Conservation (phyloP, 345 rosid species). For the Bruguiera sexangula region DNA sequence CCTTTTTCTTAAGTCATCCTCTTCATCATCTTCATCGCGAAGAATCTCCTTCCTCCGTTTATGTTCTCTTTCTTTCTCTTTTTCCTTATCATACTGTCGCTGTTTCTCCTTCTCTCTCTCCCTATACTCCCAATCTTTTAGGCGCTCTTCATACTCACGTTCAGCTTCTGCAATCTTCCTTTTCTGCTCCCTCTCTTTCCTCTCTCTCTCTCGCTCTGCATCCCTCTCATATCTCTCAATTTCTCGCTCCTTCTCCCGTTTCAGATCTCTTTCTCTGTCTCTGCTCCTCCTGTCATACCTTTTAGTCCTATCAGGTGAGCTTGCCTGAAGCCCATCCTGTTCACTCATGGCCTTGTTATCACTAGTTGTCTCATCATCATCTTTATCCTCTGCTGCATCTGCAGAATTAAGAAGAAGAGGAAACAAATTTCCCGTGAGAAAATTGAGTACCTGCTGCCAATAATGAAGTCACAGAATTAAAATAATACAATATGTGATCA, state of each 20-base stretch:
- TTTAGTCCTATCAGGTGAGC: conserved; percentile 73
- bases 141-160: conserved; percentile 79
- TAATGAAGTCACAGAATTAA: not conserved
- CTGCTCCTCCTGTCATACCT: conserved; percentile 78
- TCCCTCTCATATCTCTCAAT: conserved; percentile 85
- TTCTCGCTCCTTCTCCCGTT: conserved; percentile 85
- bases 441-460: not conserved
- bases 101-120: conserved; percentile 92
- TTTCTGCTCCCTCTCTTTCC: conserved; percentile 93
- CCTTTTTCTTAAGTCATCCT: conserved; percentile 77
- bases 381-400: conserved; percentile 55
- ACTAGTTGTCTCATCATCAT: conserved; percentile 64
- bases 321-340: conserved; percentile 64
- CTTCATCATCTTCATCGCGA: conserved; percentile 77
- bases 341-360: conserved; percentile 54
- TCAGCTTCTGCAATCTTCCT: conserved; percentile 90
- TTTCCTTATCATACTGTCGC: conserved; percentile 89
- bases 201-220: conserved; percentile 75
- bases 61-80: conserved; percentile 85
- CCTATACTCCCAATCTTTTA: conserved; percentile 93
- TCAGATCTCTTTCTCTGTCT: conserved; percentile 58
- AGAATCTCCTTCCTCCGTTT: conserved; percentile 81
- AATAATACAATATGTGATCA: conserved; percentile 1
- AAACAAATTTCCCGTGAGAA: not conserved
- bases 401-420: conserved; percentile 20